Evolutionary conservation across 2,329 filamentous ascomycete species (phyloP).

Genomic region (Amylocarpus encephaloides): DNA sequence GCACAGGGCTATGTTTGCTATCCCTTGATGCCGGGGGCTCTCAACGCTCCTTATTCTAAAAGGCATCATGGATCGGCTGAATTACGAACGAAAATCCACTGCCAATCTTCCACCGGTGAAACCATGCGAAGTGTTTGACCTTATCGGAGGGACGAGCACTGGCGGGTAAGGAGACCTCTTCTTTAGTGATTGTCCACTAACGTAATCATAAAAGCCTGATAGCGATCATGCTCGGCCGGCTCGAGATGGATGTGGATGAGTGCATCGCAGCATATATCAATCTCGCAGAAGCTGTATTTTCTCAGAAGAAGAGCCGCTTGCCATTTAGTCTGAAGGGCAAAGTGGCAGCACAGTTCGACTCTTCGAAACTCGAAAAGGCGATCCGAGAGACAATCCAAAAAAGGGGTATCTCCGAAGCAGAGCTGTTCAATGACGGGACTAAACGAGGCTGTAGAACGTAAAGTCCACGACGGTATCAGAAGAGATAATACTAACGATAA

Average conservation of each 20-base stretch:
- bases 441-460: slow-evolving; percentile 25
- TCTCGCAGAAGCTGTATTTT: slow-evolving; percentile 26
- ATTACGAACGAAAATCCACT: no score
- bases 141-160: no score
- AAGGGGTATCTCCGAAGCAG: slow-evolving; percentile 14
- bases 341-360: slow-evolving; percentile 26
- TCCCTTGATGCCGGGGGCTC: no score
- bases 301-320: slow-evolving; percentile 15
- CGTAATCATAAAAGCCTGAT: slow-evolving; percentile 4
- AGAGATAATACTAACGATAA: slow-evolving; percentile 5
- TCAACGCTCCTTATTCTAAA: no score
- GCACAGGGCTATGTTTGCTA: no score
- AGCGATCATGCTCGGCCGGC: slow-evolving; percentile 10
- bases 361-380: slow-evolving; percentile 24
- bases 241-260: slow-evolving; percentile 10
- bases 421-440: slow-evolving; percentile 22
- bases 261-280: slow-evolving; percentile 8
- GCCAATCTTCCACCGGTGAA: no score
- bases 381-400: slow-evolving; percentile 18
- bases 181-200: no score
- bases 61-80: no score
- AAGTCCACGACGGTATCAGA: slow-evolving; percentile 12
- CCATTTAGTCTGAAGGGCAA: slow-evolving; percentile 18
- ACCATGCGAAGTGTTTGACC: no score
- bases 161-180: no score